phyloP scores from a whole-genome alignment of 306 rosid species.

The Fagus sylvatica region DNA sequence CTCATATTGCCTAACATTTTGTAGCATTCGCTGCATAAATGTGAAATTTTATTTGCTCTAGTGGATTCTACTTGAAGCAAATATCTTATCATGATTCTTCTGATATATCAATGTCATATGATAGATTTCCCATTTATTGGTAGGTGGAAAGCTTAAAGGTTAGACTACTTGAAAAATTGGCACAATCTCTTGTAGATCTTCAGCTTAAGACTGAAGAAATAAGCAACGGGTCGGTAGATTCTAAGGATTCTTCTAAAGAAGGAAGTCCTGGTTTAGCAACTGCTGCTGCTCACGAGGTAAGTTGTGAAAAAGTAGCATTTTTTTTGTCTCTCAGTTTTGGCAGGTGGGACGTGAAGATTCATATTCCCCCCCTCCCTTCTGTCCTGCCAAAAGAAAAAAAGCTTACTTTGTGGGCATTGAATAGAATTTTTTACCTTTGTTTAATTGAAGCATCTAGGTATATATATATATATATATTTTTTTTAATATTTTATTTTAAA shows the following conservation, averaged over 20 bases:
- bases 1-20: neutral
- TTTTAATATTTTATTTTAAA: neutral
- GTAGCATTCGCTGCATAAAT: neutral
- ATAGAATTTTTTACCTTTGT: neutral
- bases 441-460: neutral
- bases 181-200: conserved; percentile 68
- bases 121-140: conserved; percentile 38
- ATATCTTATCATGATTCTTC: neutral
- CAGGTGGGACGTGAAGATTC: conserved; percentile 5
- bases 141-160: conserved; percentile 84
- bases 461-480: neutral
- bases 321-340: conserved; percentile 23
- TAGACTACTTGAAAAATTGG: conserved; percentile 77
- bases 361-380: conserved; percentile 4
- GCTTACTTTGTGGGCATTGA: neutral
- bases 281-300: conserved; percentile 71
- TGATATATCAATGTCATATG: conserved; percentile 26
- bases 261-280: conserved; percentile 34
- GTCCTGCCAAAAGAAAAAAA: conserved; percentile 3
- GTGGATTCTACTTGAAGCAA: neutral
- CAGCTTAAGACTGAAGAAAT: conserved; percentile 61
- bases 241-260: conserved; percentile 29
- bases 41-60: neutral
- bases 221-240: conserved; percentile 46
- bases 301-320: conserved; percentile 12